These are phyloP conservation scores for Monosporascus ibericus DNA, from an alignment of 2,329 filamentous ascomycete genomes.

Conservation along the genomic window DNA sequence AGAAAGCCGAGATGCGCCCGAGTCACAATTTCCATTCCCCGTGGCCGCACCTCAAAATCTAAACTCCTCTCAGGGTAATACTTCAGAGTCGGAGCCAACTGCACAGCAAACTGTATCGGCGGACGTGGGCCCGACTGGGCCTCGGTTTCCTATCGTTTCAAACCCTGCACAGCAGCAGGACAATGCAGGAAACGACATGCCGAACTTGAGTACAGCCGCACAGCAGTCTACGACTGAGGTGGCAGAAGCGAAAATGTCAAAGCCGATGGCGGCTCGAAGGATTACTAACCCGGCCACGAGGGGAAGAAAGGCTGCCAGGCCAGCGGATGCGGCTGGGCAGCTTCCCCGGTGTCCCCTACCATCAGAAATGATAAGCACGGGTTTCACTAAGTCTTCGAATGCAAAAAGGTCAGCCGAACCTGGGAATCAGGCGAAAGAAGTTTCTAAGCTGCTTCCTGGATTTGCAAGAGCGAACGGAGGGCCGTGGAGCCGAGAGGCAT, in stretches of 20 bases:
- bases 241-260: constrained; percentile 1
- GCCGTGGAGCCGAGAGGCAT: constrained; percentile 64
- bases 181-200: neutral
- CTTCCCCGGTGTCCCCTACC: constrained; percentile 32
- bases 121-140: neutral
- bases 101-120: neutral
- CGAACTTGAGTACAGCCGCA: neutral
- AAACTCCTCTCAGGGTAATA: neutral
- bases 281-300: constrained; percentile 44
- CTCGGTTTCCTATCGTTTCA: neutral
- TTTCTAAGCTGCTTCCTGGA: constrained; percentile 28
- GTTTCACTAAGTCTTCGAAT: neutral
- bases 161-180: neutral
- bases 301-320: constrained; percentile 47
- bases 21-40: neutral
- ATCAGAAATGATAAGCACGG: constrained; percentile 6
- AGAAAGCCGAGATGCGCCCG: neutral
- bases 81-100: no score
- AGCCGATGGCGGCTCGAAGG: constrained; percentile 6
- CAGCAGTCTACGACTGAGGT: neutral
- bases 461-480: constrained; percentile 49
- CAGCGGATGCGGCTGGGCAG: constrained; percentile 44
- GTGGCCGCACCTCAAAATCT: neutral
- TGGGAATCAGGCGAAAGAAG: constrained; percentile 6
- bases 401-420: constrained; percentile 2